These are phyloP conservation scores for Metschnikowia vanudenii DNA, from an alignment of 805 yeast species.

Conservation along the genomic window DNA sequence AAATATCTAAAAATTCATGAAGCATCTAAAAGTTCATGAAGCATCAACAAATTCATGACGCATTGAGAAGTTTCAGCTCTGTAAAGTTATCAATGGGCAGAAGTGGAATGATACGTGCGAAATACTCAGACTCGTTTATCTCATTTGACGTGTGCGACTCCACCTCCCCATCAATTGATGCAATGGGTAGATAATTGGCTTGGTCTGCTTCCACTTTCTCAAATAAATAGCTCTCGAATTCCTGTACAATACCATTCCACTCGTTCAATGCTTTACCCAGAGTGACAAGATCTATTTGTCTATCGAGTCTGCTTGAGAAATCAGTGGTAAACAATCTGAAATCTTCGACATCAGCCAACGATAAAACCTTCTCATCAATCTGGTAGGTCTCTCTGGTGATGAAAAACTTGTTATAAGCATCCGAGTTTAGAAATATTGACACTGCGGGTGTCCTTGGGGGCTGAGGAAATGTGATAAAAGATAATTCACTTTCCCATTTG, in stretches of 20 bases:
- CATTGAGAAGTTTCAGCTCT: conserved; percentile 21
- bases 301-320: neutral
- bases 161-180: conserved; percentile 1
- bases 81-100: conserved; percentile 33
- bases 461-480: conserved; percentile 16
- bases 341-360: conserved; percentile 11
- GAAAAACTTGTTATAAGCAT: conserved; percentile 26
- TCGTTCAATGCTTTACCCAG: conserved; percentile 53
- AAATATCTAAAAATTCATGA: too few species aligned
- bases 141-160: conserved; percentile 6
- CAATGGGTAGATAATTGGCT: conserved; percentile 12
- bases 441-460: conserved; percentile 16
- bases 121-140: conserved; percentile 34
- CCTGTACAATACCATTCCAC: conserved; percentile 47
- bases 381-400: conserved; percentile 26
- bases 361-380: conserved; percentile 14
- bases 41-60: too few species aligned
- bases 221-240: conserved; percentile 43
- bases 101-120: conserved; percentile 39
- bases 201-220: conserved; percentile 24
- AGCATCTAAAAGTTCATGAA: too few species aligned
- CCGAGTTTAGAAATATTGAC: conserved; percentile 23
- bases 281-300: conserved; percentile 6
- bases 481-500: neutral
- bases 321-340: conserved; percentile 4